These are phyloP conservation scores for Exophiala phaeomuriformis DNA, from an alignment of 2,329 filamentous ascomycete genomes.

Conservation along the genomic window DNA sequence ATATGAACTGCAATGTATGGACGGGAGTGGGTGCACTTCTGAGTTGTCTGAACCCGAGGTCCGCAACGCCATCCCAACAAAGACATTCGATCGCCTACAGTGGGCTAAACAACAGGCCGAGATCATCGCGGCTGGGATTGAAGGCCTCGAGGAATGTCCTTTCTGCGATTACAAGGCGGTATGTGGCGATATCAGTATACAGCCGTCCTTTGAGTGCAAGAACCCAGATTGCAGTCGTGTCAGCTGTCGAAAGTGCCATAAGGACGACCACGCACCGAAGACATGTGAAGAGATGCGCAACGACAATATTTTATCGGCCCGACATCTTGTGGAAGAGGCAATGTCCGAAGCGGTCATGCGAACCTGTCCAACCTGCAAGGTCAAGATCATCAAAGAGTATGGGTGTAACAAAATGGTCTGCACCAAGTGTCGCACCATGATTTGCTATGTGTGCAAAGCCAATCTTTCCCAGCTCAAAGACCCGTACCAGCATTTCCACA, in stretches of 20 bases:
- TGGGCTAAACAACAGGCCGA: slow-evolving; percentile 63
- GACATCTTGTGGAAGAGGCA: slow-evolving; percentile 70
- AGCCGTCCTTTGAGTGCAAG: slow-evolving; percentile 67
- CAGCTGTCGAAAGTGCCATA: slow-evolving; percentile 62
- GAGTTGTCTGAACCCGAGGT: slow-evolving; percentile 26
- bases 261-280: slow-evolving; percentile 62
- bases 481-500: slow-evolving; percentile 61
- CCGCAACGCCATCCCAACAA: slow-evolving; percentile 31
- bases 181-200: slow-evolving; percentile 57
- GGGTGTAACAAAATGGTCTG: slow-evolving; percentile 85
- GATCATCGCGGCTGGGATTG: slow-evolving; percentile 61
- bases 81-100: slow-evolving; percentile 56
- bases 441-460: slow-evolving; percentile 59
- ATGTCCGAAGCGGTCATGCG: slow-evolving; percentile 75
- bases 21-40: slow-evolving; percentile 57
- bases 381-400: slow-evolving; percentile 68
- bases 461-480: slow-evolving; percentile 41
- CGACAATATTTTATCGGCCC: slow-evolving; percentile 53
- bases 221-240: slow-evolving; percentile 57
- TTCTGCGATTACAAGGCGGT: slow-evolving; percentile 77
- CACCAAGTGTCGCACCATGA: slow-evolving; percentile 47
- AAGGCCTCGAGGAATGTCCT: slow-evolving; percentile 67
- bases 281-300: slow-evolving; percentile 60
- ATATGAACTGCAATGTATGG: slow-evolving; percentile 64
- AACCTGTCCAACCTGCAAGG: slow-evolving; percentile 57